These are phyloP conservation scores for Naegleria lovaniensis DNA, from an alignment of 208 protist genomes.

Conservation along the genomic window DNA sequence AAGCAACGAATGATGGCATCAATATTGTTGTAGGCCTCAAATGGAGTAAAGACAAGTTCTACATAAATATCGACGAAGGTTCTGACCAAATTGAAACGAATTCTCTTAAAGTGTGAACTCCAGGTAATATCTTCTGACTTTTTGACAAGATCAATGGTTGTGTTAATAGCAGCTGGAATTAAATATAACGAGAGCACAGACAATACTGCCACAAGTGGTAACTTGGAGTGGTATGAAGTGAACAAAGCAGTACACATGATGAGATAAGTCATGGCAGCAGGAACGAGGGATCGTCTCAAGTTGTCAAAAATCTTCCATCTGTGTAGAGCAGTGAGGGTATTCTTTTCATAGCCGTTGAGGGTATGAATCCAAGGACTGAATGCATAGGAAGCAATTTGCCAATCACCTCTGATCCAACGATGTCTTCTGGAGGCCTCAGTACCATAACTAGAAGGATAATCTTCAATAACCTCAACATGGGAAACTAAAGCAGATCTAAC, in stretches of 20 bases:
- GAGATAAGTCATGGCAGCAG: neutral
- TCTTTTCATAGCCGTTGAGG: neutral
- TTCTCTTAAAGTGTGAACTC: neutral
- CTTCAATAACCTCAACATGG: neutral
- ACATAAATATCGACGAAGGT: neutral
- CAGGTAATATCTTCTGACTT: constrained; percentile 3
- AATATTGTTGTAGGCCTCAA: constrained; percentile 23
- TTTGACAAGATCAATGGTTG: neutral
- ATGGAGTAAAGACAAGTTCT: neutral
- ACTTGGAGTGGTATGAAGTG: neutral
- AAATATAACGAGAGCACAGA: neutral
- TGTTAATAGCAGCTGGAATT: neutral
- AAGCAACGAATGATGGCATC: constrained; percentile 15
- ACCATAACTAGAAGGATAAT: constrained; percentile 21
- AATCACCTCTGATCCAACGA: constrained; percentile 21
- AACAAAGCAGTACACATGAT: neutral
- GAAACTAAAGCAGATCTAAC: neutral
- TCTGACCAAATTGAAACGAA: neutral
- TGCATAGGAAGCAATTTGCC: constrained; percentile 5
- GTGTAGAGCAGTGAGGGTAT: neutral
- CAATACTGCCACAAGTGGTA: neutral
- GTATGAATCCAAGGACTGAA: neutral
- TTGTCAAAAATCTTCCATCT: constrained; percentile 28
- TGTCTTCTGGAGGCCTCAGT: constrained; percentile 20
- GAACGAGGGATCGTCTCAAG: constrained; percentile 21